Base-by-base conservation (phyloP, 1,139 yeast species). In the Yamadazyma atmosphaerica region DNA sequence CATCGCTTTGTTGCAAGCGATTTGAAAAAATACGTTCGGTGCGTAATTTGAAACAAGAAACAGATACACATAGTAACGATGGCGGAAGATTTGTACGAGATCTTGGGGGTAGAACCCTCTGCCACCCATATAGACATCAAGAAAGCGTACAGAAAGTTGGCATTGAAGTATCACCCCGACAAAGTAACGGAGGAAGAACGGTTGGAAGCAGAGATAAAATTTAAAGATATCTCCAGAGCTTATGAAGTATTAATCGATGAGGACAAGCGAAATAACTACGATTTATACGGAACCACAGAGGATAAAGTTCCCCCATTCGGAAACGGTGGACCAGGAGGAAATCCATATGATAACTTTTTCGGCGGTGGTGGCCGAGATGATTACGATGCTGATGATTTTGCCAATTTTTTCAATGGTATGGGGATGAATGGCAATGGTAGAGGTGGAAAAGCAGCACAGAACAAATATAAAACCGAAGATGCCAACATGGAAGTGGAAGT, bases 151-250 rank as follows among this genome's bases (percentile, higher is more conserved):
- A 72, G 89, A 46, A 81, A 77, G 47, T 71, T 83, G 39, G 95
- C 95, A 10, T 69, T 87, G 37, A 66, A 69, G 40, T 76, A 79
- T 54, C 96, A 87, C 57, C 96, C 96, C 0, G 96, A 87, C 56
- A 87, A 87, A 57, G 90, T 77, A 2, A 61, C 77, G 0, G 89
- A 81, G 46, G 79, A 76, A 6, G 79, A 77, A 41, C 72, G 94
- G 39, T 81, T 71, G 18, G 77, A 65, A 28, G 85, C 90, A 1
- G 95, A 86, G 55, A 64, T 75, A 43, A 77, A 74, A 56, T 87
- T 87, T 60, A 87, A 86, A 59, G 87, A 82, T 51, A 75, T 87
- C 38, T 74, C 82, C 11, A 84, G 81, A 42, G 95, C 95, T 0
- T 86, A 87, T 55, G 95, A 86, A 56, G 66, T 82, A 11, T 66